Conservation (phyloP, 2,329 filamentous ascomycete genomes). For the Parascedosporium putredinis region DNA sequence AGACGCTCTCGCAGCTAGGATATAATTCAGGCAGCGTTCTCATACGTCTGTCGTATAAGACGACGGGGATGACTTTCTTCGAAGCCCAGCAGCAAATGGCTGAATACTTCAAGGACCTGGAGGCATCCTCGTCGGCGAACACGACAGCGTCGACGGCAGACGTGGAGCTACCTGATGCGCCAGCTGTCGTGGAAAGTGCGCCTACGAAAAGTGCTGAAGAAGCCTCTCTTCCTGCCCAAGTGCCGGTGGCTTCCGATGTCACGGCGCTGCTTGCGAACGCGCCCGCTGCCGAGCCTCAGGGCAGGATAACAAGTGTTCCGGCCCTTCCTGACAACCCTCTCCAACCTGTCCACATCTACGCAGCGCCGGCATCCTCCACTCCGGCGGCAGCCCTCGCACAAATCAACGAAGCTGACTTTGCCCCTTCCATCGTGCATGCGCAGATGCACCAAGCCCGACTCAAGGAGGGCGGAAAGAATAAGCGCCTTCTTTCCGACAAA, state of each 20-base stretch:
- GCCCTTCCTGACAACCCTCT: conserved; percentile 22
- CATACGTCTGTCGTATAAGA: conserved; percentile 65
- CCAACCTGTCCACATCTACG: conserved; percentile 59
- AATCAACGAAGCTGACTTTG: conserved; percentile 64
- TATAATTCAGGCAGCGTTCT: conserved; percentile 76
- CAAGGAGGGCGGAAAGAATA: conserved; percentile 54
- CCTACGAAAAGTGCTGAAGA: conserved; percentile 9
- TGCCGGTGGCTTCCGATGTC: conserved; percentile 13
- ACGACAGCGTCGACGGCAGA: conserved; percentile 1
- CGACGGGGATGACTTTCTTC: conserved; percentile 67
- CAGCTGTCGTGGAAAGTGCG: not conserved
- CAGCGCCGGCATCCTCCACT: conserved; percentile 62
- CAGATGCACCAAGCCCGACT: conserved; percentile 64
- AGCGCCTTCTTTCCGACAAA: conserved; percentile 68
- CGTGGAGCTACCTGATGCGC: not conserved
- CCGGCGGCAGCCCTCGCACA: conserved; percentile 54
- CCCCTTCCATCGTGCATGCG: conserved; percentile 64
- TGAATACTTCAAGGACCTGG: conserved; percentile 54
- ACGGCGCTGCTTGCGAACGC: conserved; percentile 4
- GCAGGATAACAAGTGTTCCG: conserved; percentile 16
- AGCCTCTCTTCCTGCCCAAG: conserved; percentile 8
- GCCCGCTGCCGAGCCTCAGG: conserved; percentile 7
- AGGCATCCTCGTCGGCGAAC: conserved; percentile 6
- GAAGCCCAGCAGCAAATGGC: conserved; percentile 77
- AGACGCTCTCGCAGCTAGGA: conserved; percentile 77